Evolutionary conservation across 1,139 yeast species (phyloP), one percentile per base, ranked within the genome.

Genomic region (Yamadazyma pseudoaaseri): DNA sequence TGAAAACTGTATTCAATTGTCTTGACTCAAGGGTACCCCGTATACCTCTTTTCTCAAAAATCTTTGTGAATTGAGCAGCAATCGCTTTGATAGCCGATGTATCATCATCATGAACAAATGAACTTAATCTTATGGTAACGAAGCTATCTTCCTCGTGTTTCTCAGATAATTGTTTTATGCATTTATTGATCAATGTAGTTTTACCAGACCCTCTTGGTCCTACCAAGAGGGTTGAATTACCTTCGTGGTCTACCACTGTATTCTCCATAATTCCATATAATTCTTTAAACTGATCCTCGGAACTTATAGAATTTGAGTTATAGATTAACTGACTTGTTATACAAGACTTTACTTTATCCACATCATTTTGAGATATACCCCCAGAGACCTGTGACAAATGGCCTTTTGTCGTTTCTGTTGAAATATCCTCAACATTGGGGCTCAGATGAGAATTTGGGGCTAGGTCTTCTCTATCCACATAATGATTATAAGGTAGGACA

Each of bases 141-240:
- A 80, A 87, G 30, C 73, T 73, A 16, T 68, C 65, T 0, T 46
- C 48, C 0, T 46, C 48, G 44, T 66, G 67, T 26, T 61, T 53
- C 2, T 37, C 18, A 3, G 60, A 46, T 16, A 89, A 60, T n/a
- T 66, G 60, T 0, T 55, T 44, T 17, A 92, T 42, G 0, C 86
- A 86, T 5, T 67, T 60, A 29, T 82, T 71, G 6, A 90, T 65
- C 8, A 86, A 58, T 2, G 76, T 60, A 0, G 94, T 70, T 54
- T 92, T 92, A 0, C 96, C 97, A 5, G 79, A 65, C 1, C 85
- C 78, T 30, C 90, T 62, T 0, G 96, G 90, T 0, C 98, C 98
- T 30, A 87, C 70, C 1, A 92, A 40, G 8, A 90, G 62, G 7
- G 82, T 77, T 1, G 97, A 89, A 51, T 86, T 89, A 4, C 96